Percentiles rank a stretch among this genome's conserved stretches.
Evolutionary conservation across 352 stramenopile genomes (phyloP).

Genomic region (Plasmopara viticola): DNA sequence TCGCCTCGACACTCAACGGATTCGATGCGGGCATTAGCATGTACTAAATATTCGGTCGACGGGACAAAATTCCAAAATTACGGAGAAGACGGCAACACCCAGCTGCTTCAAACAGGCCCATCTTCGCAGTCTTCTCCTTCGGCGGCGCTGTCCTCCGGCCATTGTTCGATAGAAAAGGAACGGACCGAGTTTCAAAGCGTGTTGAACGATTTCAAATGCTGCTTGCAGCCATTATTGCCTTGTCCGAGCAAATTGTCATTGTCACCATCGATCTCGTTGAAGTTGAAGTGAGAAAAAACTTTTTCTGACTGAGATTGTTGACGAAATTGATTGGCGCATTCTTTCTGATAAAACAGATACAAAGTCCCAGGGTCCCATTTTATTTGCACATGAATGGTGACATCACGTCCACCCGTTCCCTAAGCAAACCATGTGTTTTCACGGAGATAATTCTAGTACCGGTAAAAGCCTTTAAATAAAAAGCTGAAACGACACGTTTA

Average conservation of each 20-base stretch:
- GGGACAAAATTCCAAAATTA: constrained; percentile 8
- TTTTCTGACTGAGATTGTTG: constrained; percentile 20
- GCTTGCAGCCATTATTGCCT: constrained; percentile 27
- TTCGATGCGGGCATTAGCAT: constrained; percentile 6
- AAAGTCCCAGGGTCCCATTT: no score
- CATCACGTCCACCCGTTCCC: no score
- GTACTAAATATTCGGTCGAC: constrained; percentile 7
- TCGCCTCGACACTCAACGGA: no score
- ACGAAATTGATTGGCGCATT: constrained; percentile 23
- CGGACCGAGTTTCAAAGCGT: constrained; percentile 39
- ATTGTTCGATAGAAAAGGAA: constrained; percentile 16
- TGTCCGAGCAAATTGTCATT: no score
- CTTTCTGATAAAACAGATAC: no score
- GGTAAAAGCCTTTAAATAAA: no score
- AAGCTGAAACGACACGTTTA: constrained; percentile 9
- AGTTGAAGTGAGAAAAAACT: neutral
- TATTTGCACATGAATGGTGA: no score
- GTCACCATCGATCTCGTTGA: constrained; percentile 7
- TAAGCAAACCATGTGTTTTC: no score
- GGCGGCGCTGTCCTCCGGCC: no score
- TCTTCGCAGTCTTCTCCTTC: no score
- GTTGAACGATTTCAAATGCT: constrained; percentile 43
- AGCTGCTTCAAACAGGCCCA: constrained; percentile 1
- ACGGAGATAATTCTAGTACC: no score
- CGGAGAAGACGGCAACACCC: constrained; percentile 1